Conservation (phyloP, 2,329 filamentous ascomycete species). For the Aplosporella prunicola region DNA sequence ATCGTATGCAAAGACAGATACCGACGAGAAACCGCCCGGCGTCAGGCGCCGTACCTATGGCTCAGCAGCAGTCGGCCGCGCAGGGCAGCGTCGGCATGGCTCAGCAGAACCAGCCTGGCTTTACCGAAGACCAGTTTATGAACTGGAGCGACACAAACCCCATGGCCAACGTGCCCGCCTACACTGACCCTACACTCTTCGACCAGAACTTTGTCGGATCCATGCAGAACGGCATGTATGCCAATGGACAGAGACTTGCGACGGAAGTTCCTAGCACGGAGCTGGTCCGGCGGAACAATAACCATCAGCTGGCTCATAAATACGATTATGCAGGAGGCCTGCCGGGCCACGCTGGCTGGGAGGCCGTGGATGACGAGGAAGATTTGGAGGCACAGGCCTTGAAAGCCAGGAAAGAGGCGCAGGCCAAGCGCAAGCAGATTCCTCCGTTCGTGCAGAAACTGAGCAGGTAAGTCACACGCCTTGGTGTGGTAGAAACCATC, state of each 20-base stretch:
- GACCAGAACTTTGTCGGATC: conserved; percentile 20
- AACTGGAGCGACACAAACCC: conserved; percentile 24
- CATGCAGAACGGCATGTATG: conserved; percentile 15
- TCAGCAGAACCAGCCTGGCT: conserved; percentile 2
- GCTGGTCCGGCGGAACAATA: conserved; percentile 37
- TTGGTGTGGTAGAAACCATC: neutral
- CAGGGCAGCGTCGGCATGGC: conserved; percentile 22
- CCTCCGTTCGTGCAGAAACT: conserved; percentile 97
- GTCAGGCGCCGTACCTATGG: conserved; percentile 58
- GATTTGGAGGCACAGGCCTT: conserved; percentile 70
- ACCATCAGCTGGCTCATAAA: conserved; percentile 36
- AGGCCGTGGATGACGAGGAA: conserved; percentile 59
- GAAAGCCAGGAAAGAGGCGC: conserved; percentile 76
- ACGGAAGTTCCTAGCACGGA: conserved; percentile 28
- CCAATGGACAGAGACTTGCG: conserved; percentile 11
- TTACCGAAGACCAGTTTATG: conserved; percentile 25
- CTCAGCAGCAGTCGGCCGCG: conserved; percentile 38
- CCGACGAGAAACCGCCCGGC: conserved; percentile 60
- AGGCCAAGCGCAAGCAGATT: conserved; percentile 87
- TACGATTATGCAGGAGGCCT: conserved; percentile 12
- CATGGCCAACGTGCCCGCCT: conserved; percentile 19
- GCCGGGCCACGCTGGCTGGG: conserved; percentile 46
- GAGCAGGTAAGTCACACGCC: conserved; percentile 61
- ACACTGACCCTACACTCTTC: conserved; percentile 29
- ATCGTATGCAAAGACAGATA: conserved; percentile 16